Base-by-base conservation (phyloP, 1,139 yeast species). In the Meyerozyma elateridarum region DNA sequence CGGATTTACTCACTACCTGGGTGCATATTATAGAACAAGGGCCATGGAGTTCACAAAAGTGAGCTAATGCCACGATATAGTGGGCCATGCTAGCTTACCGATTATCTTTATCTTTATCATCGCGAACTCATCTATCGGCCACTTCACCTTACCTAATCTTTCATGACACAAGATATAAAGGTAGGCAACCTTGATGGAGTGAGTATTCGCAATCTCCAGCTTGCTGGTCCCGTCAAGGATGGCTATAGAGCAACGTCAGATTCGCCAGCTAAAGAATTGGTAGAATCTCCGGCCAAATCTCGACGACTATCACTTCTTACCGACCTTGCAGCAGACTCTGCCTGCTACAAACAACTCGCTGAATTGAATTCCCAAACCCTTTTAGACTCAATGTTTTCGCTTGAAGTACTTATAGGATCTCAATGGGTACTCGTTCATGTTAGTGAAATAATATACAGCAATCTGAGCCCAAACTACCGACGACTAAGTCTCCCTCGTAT, bases 11-110 rank as follows among this genome's bases (percentile, higher is more conserved):
- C n/a, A 64, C 48, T 15, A 52, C 44, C 47, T 83, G 91, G 0
- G 94, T 82, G 45, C 89, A 84, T 47, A 81, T 57, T n/a, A 85
- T 67, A 29, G 80, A 71, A 12, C 81, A 69, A 0, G 95, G 95
- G 0, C 95, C 95, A 51, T 85, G 95, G 20, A 80, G 68, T 56
- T 85, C 95, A 55, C 95, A 85, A 52, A 85, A 85, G 49, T 85
- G 95, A 0, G 88, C 83, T 37, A 85, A 53, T 28, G 87, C 73
- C 13, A 83, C 61, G 36, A 72, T 69, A 37, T 36, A 44, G 34
- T 42, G 47, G 32, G 39, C 36, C 50, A 45, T 46, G 28, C 17
- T 9, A 9, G n/a, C n/a, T n/a, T n/a, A n/a, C n/a, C n/a, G n/a
- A n/a, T n/a, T n/a, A n/a, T n/a, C n/a, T n/a, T n/a, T n/a, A n/a